A percentile compares a stretch with the other conserved stretches of the same genome.
phyloP scores from a whole-genome alignment of 352 stramenopile genomes.

The Phytopythium mirpurense region DNA sequence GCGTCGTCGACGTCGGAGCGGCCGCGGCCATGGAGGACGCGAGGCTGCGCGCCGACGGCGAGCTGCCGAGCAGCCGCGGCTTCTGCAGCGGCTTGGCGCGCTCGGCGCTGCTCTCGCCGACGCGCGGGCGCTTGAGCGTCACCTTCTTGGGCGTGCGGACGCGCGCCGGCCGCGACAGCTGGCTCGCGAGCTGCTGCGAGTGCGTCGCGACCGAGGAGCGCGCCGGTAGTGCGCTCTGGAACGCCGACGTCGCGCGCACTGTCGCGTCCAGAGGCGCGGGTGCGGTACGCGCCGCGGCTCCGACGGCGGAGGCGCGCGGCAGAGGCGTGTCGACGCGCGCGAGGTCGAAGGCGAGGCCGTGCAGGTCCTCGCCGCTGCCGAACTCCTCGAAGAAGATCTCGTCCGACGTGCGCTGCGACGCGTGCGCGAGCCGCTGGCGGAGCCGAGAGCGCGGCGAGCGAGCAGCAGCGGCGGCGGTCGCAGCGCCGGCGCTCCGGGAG shows the following conservation, averaged over 20 bases:
- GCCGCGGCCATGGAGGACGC: not conserved
- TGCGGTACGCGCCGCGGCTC: too few relatives aligned
- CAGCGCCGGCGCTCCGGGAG: slow-evolving; percentile 8
- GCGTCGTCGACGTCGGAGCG: slow-evolving; percentile 1
- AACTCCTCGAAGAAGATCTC: slow-evolving; percentile 71
- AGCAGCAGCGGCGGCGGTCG: not conserved
- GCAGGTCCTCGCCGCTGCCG: slow-evolving; percentile 40
- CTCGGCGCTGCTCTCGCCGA: slow-evolving; percentile 44
- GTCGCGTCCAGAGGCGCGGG: not conserved
- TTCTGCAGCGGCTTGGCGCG: slow-evolving; percentile 46
- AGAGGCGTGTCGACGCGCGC: slow-evolving; percentile 9
- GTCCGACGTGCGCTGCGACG: slow-evolving; percentile 35
- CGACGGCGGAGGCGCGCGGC: too few relatives aligned
- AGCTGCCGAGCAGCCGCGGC: slow-evolving; percentile 30
- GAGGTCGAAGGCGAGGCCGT: slow-evolving; percentile 37
- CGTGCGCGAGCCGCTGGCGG: slow-evolving; percentile 43
- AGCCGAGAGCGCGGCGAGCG: slow-evolving; percentile 25
- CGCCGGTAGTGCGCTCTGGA: slow-evolving; percentile 22
- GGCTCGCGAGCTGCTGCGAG: slow-evolving; percentile 18
- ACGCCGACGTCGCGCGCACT: slow-evolving; percentile 9
- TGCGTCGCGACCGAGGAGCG: slow-evolving; percentile 12
- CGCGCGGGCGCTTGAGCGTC: slow-evolving; percentile 45
- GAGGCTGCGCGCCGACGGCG: slow-evolving; percentile 18
- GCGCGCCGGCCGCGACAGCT: slow-evolving; percentile 34
- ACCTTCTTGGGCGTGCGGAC: slow-evolving; percentile 55